phyloP scores from a whole-genome alignment of 2,329 filamentous ascomycete genomes.

The Trichoderma sp. region DNA sequence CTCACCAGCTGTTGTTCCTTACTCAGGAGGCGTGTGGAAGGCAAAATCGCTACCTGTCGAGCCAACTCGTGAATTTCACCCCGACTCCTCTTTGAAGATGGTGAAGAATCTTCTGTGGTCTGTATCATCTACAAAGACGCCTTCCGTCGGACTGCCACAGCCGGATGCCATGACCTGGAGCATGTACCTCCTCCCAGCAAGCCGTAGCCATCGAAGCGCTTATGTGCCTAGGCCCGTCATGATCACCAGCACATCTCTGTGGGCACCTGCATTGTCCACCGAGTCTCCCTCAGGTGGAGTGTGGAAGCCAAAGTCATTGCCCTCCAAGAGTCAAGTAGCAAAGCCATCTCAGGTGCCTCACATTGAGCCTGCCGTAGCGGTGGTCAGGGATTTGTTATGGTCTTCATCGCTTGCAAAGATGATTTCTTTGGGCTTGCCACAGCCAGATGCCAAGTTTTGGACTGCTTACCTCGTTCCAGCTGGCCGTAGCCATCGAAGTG shows the following conservation, averaged over 20 bases:
- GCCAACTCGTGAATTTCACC: not conserved
- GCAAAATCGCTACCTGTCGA: not conserved
- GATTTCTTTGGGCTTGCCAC: not conserved
- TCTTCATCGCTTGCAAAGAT: not conserved
- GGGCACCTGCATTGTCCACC: constrained; percentile 25
- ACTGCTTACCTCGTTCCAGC: not conserved
- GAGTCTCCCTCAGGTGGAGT: not conserved
- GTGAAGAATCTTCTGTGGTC: not conserved
- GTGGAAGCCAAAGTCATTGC: not conserved
- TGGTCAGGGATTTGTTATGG: not conserved
- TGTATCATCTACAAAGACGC: not conserved
- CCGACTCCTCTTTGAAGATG: not conserved
- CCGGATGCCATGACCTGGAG: not conserved
- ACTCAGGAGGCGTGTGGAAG: not conserved
- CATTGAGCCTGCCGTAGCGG: not conserved
- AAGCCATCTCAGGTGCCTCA: not conserved
- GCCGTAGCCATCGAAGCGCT: not conserved
- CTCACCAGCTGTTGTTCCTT: not conserved
- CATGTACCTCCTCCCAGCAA: not conserved
- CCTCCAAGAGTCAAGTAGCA: not conserved
- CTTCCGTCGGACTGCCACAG: not conserved
- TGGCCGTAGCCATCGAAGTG: not conserved
- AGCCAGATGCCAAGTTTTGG: constrained; percentile 3
- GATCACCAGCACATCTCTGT: constrained; percentile 40
- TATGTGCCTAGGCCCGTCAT: constrained; percentile 27